Base-by-base conservation (phyloP, 352 stramenopile species). In the Lagenidium sp. region DNA sequence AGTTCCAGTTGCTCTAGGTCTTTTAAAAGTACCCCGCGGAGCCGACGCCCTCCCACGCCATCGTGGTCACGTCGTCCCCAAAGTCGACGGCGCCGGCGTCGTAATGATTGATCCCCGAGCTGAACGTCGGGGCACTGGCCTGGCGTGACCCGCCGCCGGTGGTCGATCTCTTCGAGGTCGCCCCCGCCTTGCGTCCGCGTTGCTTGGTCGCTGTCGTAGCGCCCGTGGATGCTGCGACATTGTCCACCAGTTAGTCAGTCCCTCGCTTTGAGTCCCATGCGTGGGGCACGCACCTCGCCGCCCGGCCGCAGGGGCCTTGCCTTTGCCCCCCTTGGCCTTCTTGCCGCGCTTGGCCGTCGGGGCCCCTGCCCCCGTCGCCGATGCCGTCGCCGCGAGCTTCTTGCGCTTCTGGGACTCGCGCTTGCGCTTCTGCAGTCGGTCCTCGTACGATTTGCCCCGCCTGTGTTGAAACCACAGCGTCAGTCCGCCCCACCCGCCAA, bases 21-120 rank as follows among this genome's bases (percentile, higher is more conserved):
- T 26, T 19, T 65, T 64, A 81, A 37, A 42, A 57, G 46, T 84
- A 84, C 6, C 60, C 62, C 2, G 71, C 68, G n/a, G 65, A 79
- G 32, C 71, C 71, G 8, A 81, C 45, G 12, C 71, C 71, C 41
- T 84, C 71, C 71, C 71, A 84, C 30, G 68, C 55, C 71, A 84
- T 73, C 18, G 65, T 79, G 38, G 55, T 64, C 13, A 82, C 20
- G 29, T 66, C 63, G 16, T 77, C 62, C 28, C 66, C 68, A 36
- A 80, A 40, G 22, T 77, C 63, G 18, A 39, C 53, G 16, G 22
- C 32, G 7, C 34, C 47, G 18, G 53, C 62, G 38, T 84, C 60
- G 40, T 84, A 84, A 41, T 84, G 55, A 34, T 81, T 84, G 28
- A 81, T 36, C 40, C 8, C 28, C 8, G 28, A 32, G 28, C 24